phyloP scores from a whole-genome alignment of 495 filamentous ascomycete genomes.

The Podospora fimiseda region DNA sequence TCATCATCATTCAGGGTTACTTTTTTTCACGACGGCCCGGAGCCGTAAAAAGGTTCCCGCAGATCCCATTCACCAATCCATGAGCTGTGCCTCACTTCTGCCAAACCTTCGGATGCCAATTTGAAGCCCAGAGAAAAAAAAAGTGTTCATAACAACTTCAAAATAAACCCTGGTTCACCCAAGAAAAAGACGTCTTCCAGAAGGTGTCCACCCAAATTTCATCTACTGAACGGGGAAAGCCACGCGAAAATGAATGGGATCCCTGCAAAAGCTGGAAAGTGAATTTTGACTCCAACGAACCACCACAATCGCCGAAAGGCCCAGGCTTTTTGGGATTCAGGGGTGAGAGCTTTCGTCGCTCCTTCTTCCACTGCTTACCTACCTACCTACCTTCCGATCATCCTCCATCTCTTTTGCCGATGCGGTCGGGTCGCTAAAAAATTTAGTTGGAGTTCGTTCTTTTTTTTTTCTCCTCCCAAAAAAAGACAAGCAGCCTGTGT shows the following conservation, averaged over 20 bases:
- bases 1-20: not conserved
- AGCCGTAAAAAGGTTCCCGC: constrained; percentile 4
- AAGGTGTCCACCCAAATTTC: not conserved
- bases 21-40: constrained; percentile 2
- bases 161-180: not conserved
- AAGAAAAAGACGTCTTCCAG: not conserved
- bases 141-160: not conserved
- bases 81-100: not conserved
- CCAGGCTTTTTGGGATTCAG: not conserved
- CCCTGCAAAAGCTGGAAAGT: constrained; percentile 6
- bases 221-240: not conserved
- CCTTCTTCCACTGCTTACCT: not conserved
- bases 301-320: not conserved
- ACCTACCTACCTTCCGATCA: not conserved
- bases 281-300: not conserved
- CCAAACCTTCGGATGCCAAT: constrained; percentile 1
- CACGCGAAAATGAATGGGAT: not conserved
- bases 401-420: not conserved
- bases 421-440: not conserved
- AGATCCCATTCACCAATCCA: not conserved
- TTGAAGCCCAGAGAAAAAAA: not conserved
- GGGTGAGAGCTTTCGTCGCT: not conserved
- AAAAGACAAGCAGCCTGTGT: not conserved
- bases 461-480: no score
- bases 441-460: not conserved